A percentile compares a stretch with the other conserved stretches of the same genome.
Evolutionary conservation across 1,284 basidiomycete genomes (phyloP).

Genomic region (Peniophora sp.): DNA sequence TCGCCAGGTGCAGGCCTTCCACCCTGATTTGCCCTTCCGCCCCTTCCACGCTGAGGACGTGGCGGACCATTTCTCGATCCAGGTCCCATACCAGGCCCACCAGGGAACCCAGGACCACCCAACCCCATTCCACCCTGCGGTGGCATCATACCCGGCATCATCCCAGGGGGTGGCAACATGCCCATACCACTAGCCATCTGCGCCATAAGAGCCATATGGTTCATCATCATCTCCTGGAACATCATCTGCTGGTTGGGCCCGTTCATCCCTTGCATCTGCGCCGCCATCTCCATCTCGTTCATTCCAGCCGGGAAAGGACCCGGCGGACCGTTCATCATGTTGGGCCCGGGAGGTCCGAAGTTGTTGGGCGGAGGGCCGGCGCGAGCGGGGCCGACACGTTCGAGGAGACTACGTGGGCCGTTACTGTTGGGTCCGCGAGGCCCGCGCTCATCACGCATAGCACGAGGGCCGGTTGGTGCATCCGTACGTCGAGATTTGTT

Average conservation of each 20-base stretch:
- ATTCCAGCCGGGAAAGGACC: constrained; percentile 40
- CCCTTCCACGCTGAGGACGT: constrained; percentile 25
- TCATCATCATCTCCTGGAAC: constrained; percentile 81
- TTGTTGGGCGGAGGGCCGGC: constrained; percentile 16
- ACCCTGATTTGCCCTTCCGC: constrained; percentile 8
- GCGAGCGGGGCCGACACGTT: constrained; percentile 52
- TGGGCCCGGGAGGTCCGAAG: constrained; percentile 31
- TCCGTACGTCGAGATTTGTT: constrained; percentile 65
- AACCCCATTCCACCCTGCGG: no score
- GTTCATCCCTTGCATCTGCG: constrained; percentile 38
- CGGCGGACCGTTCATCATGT: constrained; percentile 48
- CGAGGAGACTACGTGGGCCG: constrained; percentile 56
- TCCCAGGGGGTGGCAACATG: constrained; percentile 50
- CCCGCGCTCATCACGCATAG: constrained; percentile 54
- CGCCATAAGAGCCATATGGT: constrained; percentile 79
- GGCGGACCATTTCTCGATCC: constrained; percentile 31
- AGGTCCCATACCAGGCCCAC: constrained; percentile 25
- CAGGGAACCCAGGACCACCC: constrained; percentile 32
- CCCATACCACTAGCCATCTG: constrained; percentile 52
- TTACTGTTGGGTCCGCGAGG: constrained; percentile 14
- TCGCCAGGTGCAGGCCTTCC: constrained; percentile 7
- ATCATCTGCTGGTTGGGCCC: constrained; percentile 38
- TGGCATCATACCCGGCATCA: constrained; percentile 52
- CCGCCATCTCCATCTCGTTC: constrained; percentile 51
- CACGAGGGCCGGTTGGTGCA: constrained; percentile 70